Base-by-base conservation (phyloP, 768 basidiomycete genomes). In the Rickenella mellea region DNA sequence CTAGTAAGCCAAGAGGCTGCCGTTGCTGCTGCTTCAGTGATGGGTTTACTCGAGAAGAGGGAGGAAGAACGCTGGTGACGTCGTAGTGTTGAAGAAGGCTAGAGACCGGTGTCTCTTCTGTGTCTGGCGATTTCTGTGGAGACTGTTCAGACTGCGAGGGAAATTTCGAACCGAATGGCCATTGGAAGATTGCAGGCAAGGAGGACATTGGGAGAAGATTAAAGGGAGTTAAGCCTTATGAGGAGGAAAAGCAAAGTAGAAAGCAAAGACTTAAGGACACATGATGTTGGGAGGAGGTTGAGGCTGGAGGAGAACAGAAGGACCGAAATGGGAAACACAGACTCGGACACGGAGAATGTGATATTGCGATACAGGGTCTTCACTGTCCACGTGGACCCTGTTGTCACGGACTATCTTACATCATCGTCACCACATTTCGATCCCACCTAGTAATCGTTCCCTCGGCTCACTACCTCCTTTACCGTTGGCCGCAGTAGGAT, bases 391-490 rank as follows among this genome's bases (percentile, higher is more conserved):
- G n/a, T n/a, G n/a, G n/a, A n/a, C n/a, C n/a, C n/a, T n/a, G n/a
- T n/a, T n/a, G n/a, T n/a, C n/a, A n/a, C n/a, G n/a, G n/a, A n/a
- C n/a, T n/a, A n/a, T n/a, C n/a, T n/a, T n/a, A n/a, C n/a, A n/a
- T n/a, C n/a, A n/a, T n/a, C n/a, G n/a, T n/a, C n/a, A n/a, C n/a
- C n/a, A n/a, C n/a, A n/a, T n/a, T n/a, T 19, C 35, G 9, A 9
- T 14, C n/a, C 6, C n/a, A 39, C 45, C 58, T 53, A 88, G 61
- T 86, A 90, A 60, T 90, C 87, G 46, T 84, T 79, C 20, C 87
- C 87, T 49, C 87, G 73, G 62, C 81, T 87, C 30, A 90, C 81
- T 2, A 89, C 75, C 57, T 90, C 86, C 53, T 89, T 89, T 44
- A 76, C 76, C 14, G 88, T 90, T 35, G 87, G 87, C 40, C 88